These are phyloP conservation scores for Arthrobotrys sphaeroides DNA, from an alignment of 2,329 filamentous ascomycete species.

Conservation along the genomic window DNA sequence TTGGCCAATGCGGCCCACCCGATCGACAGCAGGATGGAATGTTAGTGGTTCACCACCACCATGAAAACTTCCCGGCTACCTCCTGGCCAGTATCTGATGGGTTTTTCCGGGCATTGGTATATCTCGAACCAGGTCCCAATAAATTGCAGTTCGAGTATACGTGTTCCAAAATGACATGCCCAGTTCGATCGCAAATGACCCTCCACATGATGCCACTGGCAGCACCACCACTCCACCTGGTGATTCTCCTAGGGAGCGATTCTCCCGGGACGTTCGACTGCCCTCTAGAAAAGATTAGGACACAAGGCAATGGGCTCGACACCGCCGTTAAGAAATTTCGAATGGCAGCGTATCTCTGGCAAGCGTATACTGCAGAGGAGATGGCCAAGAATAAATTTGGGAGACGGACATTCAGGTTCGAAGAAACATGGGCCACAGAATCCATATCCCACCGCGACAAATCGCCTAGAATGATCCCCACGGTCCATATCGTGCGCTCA, in stretches of 20 bases:
- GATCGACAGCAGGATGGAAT: constrained; percentile 70
- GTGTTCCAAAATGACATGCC: constrained; percentile 42
- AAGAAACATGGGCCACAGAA: constrained; percentile 92
- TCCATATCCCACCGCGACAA: constrained; percentile 80
- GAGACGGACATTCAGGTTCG: constrained; percentile 84
- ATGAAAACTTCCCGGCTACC: constrained; percentile 83
- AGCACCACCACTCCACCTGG: constrained; percentile 82
- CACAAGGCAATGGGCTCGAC: constrained; percentile 78
- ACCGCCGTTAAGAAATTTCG: constrained; percentile 87
- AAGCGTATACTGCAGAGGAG: constrained; percentile 94
- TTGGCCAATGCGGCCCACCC: constrained; percentile 55
- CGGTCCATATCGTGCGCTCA: constrained; percentile 82
- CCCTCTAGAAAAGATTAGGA: constrained; percentile 72
- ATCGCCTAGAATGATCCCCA: constrained; percentile 85
- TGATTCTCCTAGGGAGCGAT: constrained; percentile 86
- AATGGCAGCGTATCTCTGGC: constrained; percentile 96
- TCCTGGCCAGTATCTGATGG: constrained; percentile 89
- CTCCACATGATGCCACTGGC: constrained; percentile 56
- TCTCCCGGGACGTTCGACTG: constrained; percentile 87
- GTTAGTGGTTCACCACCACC: constrained; percentile 79
- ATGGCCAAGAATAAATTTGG: constrained; percentile 92
- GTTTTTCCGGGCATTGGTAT: constrained; percentile 89
- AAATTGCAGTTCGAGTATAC: constrained; percentile 84
- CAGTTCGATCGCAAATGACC: constrained; percentile 52
- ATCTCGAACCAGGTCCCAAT: constrained; percentile 91